Evolutionary conservation across 345 rosid genomes (phyloP).

Genomic region (Mercurialis annua): DNA sequence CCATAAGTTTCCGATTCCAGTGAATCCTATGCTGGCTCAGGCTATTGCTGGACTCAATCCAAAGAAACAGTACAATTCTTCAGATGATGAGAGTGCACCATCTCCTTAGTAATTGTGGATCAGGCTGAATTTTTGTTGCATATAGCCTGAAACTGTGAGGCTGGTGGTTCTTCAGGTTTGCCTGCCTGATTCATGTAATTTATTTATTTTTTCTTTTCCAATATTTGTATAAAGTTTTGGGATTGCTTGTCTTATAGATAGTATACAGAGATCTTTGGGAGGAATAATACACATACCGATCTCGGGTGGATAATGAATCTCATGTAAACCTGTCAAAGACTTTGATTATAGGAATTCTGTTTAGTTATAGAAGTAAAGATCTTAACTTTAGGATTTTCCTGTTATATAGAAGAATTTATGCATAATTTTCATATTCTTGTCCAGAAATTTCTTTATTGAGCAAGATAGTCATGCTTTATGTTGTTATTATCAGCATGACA

Average conservation of each 20-base stretch:
- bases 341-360: constrained; percentile 9
- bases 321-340: constrained; percentile 5
- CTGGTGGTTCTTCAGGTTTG: constrained; percentile 16
- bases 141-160: constrained; percentile 11
- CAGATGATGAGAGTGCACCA: constrained; percentile 49
- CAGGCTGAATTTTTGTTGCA: constrained; percentile 17
- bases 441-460: background rate
- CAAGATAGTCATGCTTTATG: background rate
- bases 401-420: background rate
- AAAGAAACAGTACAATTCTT: constrained; percentile 41
- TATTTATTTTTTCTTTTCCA: constrained; percentile 20
- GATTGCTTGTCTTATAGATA: constrained; percentile 40
- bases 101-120: constrained; percentile 37
- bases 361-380: constrained; percentile 15
- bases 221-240: constrained; percentile 50
- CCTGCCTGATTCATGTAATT: constrained; percentile 34
- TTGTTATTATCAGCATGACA: background rate
- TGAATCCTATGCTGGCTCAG: constrained; percentile 36
- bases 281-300: constrained; percentile 16
- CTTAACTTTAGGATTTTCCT: constrained; percentile 2
- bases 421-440: background rate
- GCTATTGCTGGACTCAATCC: constrained; percentile 11
- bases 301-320: background rate
- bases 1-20: constrained; percentile 54
- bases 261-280: constrained; percentile 28